Evolutionary conservation across 2,329 filamentous ascomycete species (phyloP), one percentile per base, ranked within the genome.

Genomic region (Diaporthe ilicicola): DNA sequence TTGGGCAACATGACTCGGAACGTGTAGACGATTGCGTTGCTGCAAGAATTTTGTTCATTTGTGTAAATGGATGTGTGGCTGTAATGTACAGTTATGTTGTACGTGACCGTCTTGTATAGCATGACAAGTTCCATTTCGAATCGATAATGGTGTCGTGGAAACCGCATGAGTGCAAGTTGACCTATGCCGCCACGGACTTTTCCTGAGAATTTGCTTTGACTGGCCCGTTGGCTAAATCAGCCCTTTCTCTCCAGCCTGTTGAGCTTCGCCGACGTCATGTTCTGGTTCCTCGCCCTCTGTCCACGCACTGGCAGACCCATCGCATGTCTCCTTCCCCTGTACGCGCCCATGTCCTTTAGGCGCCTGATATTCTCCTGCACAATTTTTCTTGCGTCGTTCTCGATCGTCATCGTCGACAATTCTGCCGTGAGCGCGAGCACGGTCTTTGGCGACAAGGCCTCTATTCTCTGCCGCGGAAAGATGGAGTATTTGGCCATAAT

Each of bases 271-370:
- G 90, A 85, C 32, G 85, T 91, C 74, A 83, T 79, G 74, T 87
- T 91, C 81, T 92, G 95, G 79, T 86, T 93, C 79, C 93, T 91
- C 72, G 96, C 98, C 77, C 88, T 90, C 84, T 99, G 96, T 76
- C 96, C 96, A 76, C 96, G 89, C 67, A 96, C 95, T 4, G 96
- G 96, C 84, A 98, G 83, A 72, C 92, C 90, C 92, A 98, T 95
- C 70, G 95, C 95, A 85, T 99, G 96, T 75, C 96, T 87, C 81
- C 93, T 91, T 74, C 96, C 96, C 67, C 96, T 87, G 79, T 97
- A 97, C 4, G 92, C 91, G 62, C 95, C 95, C 85, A 97, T 98
- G 77, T 98, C 95, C 80, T 93, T 93, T 81, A 99, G 78, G 72
- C 95, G 87, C 79, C 87, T 87, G 76, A 99, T 97, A 78, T 98